Evolutionary conservation across 805 yeast species (phyloP), one percentile per base, ranked within the genome.

Genomic region (Schwanniomyces polymorphus): DNA sequence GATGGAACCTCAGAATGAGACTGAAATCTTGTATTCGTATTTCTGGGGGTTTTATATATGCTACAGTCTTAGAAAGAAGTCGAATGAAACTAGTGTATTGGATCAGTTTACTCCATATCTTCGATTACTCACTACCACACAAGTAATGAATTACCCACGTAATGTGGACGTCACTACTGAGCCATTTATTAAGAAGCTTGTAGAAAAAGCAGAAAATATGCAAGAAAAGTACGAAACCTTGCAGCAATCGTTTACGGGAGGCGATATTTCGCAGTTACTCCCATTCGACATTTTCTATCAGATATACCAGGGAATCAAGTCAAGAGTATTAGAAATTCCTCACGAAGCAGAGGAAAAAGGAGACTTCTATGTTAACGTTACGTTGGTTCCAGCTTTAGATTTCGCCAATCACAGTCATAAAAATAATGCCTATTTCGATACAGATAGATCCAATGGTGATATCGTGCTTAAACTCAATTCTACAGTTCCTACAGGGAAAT

Each of bases 291-390:
- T 43, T 14, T 66, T 60, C 23, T 50, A 46, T 46, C 70, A 68
- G 44, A 54, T 72, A n/a, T 54, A 51, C 12, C 63, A 78, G 21
- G 82, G 86, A 0, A 72, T 85, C 0, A 65, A 75, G 29, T 83
- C 89, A 0, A 68, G 92, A 46, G 76, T 79, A 0, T 66, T 85
- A 41, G 91, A 85, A 57, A 84, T 86, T 2, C 91, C 92, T 0
- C 67, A 71, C 56, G 55, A 49, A 2, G 55, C 52, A 3, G 56
- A 50, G 23, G 63, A 54, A 17, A 61, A 54, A 4, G 58, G 75
- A 53, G 52, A 65, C 35, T 61, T 53, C 44, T 47, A 47, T 27
- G 55, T 60, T 5, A 76, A 79, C 42, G 72, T 82, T 0, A 77
- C 88, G 0, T 59, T 86, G 45, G 88, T 85, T 0, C 91, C 92